Percentiles rank a stretch among this genome's conserved stretches.
Conservation (phyloP, 768 basidiomycete species). For the Chiua virens region DNA sequence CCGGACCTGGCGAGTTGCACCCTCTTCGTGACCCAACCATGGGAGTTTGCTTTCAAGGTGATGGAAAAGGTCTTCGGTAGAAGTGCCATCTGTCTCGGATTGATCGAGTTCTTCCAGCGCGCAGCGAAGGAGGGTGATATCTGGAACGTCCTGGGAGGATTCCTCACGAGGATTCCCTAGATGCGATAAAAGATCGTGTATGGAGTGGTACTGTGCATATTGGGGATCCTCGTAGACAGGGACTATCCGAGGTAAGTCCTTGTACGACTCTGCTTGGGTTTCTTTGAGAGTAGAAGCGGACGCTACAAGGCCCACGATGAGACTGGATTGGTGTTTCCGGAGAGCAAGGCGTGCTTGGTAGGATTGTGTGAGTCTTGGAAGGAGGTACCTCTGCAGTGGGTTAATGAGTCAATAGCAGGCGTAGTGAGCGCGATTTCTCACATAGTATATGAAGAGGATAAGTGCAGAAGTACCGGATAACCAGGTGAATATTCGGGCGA, state of each 20-base stretch:
- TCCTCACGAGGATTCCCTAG: constrained; percentile 7
- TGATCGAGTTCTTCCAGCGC: constrained; percentile 50
- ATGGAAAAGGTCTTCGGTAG: constrained; percentile 60
- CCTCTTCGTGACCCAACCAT: constrained; percentile 56
- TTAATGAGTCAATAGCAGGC: constrained; percentile 5
- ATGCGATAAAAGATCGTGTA: constrained; percentile 40
- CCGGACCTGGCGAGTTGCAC: constrained; percentile 53
- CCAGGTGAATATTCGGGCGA: constrained; percentile 63
- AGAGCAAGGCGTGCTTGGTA: constrained; percentile 62
- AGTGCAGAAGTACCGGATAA: constrained; percentile 60
- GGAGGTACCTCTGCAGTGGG: constrained; percentile 56
- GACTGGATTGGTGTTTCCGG: constrained; percentile 55
- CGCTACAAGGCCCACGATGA: constrained; percentile 53
- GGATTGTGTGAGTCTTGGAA: constrained; percentile 63
- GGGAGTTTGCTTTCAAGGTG: constrained; percentile 56
- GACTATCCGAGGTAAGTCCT: constrained; percentile 55
- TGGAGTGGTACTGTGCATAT: constrained; percentile 45
- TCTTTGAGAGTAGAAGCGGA: constrained; percentile 58
- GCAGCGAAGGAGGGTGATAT: constrained; percentile 61
- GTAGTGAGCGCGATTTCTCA: constrained; percentile 32
- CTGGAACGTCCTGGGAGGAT: constrained; percentile 38
- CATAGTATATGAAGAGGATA: constrained; percentile 64
- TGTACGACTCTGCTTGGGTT: constrained; percentile 53
- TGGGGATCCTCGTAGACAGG: constrained; percentile 47
- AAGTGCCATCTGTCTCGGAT: constrained; percentile 40